Evolutionary conservation across 371 early-diverging fungal species (phyloP).

Genomic region (Lichtheimia ramosa): DNA sequence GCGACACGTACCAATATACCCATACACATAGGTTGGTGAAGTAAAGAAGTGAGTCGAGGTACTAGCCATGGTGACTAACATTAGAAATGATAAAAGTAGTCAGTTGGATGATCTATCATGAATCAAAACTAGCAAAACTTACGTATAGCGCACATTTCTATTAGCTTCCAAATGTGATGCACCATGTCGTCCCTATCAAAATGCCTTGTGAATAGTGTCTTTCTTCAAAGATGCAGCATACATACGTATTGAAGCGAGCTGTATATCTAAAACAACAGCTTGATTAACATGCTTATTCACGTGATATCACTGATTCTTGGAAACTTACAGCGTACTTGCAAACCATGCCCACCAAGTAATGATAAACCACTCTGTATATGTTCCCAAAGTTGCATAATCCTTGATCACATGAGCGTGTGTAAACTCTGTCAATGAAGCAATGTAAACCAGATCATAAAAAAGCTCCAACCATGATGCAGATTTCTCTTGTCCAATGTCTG

Average conservation of each 20-base stretch:
- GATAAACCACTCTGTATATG: constrained; percentile 58
- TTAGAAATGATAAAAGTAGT: too few relatives aligned
- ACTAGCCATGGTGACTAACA: constrained; percentile 48
- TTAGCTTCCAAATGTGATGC: constrained; percentile 48
- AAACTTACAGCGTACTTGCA: constrained; percentile 44
- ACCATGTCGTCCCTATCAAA: constrained; percentile 42
- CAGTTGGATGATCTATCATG: too few relatives aligned
- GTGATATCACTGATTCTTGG: too few relatives aligned
- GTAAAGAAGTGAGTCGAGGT: constrained; percentile 47
- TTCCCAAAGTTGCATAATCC: constrained; percentile 48
- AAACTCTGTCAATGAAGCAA: constrained; percentile 59
- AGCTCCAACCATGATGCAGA: constrained; percentile 55
- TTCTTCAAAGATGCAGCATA: too few relatives aligned
- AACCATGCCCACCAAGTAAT: constrained; percentile 66
- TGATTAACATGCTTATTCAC: neutral
- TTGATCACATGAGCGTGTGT: constrained; percentile 60
- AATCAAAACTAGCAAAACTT: constrained; percentile 13
- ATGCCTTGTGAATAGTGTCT: too few relatives aligned
- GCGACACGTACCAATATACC: constrained; percentile 41
- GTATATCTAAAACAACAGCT: constrained; percentile 35
- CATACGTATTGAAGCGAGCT: constrained; percentile 61
- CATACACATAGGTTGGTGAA: constrained; percentile 46
- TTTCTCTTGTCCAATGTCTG: constrained; percentile 52
- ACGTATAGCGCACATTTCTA: constrained; percentile 57
- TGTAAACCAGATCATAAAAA: constrained; percentile 61